Evolutionary conservation across 176 grass and related monocot genomes (phyloP), one percentile per base, ranked within the genome.

Genomic region (Pontederia crassipes): DNA sequence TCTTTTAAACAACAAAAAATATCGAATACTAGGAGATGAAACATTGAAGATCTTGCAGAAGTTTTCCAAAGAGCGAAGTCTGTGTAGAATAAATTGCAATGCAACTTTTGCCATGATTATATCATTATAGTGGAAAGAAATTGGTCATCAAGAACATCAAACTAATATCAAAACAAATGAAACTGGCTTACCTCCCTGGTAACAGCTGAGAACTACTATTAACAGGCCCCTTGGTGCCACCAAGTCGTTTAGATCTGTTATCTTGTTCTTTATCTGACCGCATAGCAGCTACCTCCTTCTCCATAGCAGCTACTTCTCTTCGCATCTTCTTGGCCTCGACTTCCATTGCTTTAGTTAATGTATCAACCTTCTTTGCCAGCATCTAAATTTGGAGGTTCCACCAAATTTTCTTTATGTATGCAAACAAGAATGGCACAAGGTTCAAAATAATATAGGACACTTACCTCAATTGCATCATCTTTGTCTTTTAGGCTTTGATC

Each of bases 241-340:
- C 68, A 66, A 93, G 60, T 58, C 94, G 79, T 69, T 71, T 98
- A 16, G 77, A 59, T 79, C 78, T 98, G 51, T 49, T 80, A 67
- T 98, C 94, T 70, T 97, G 93, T 59, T 98, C 94, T 74, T 93
- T 98, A n/a, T 80, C 75, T 0, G 72, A 79, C 49, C 94, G 84
- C 79, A 98, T 93, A 61, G 94, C 84, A 78, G 94, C 79, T 67
- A 98, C 88, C 74, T 98, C 94, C 76, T 89, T 98, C 79, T 89
- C 94, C 94, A 98, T 98, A 45, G 81, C 79, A 77, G 88, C 82
- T 56, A 98, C 94, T 57, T 98, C 87, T 58, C 93, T 86, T 75
- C 93, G 88, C 84, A 98, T 88, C 74, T 98, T 98, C 83, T 92
- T 98, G 35, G 88, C 93, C 61, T 98, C 93, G 72, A 98, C 93